phyloP scores from a whole-genome alignment of 2,329 filamentous ascomycete species.

The Grosmannia huntii region DNA sequence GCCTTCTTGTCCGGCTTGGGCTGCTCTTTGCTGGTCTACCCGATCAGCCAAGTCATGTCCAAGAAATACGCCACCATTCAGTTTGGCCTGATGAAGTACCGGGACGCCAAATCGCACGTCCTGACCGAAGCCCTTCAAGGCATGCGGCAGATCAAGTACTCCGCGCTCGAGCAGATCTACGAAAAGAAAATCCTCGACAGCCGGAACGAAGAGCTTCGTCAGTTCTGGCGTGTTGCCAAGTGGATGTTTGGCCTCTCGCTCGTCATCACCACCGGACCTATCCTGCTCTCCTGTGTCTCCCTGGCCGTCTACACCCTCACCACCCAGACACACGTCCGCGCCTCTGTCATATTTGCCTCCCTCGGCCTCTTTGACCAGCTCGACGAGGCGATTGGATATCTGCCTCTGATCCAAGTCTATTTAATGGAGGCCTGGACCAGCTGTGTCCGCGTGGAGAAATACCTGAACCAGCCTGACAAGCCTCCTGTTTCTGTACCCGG shows the following conservation, averaged over 20 bases:
- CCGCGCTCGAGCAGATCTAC: slow-evolving; percentile 22
- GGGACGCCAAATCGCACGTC: slow-evolving; percentile 22
- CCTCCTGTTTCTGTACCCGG: slow-evolving; percentile 15
- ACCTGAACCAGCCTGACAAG: slow-evolving; percentile 20
- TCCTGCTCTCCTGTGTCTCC: slow-evolving; percentile 21
- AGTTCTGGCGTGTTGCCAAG: slow-evolving; percentile 19
- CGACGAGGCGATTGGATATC: slow-evolving; percentile 19
- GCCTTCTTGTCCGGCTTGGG: slow-evolving; percentile 19
- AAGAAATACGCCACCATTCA: slow-evolving; percentile 19
- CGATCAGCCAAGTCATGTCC: slow-evolving; percentile 18
- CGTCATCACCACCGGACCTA: slow-evolving; percentile 19
- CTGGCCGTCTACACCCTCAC: slow-evolving; percentile 21
- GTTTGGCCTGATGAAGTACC: slow-evolving; percentile 22
- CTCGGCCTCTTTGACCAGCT: slow-evolving; percentile 23
- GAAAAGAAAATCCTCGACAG: slow-evolving; percentile 21
- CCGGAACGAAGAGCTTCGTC: slow-evolving; percentile 21
- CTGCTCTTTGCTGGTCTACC: slow-evolving; percentile 17
- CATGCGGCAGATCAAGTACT: slow-evolving; percentile 26
- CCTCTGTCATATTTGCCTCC: slow-evolving; percentile 23
- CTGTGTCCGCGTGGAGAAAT: slow-evolving; percentile 21
- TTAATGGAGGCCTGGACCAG: slow-evolving; percentile 23
- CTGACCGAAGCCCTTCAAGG: slow-evolving; percentile 23
- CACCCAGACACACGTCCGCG: slow-evolving; percentile 18
- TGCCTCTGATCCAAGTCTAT: slow-evolving; percentile 22
- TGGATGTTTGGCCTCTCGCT: slow-evolving; percentile 19